These are phyloP conservation scores for Verbena officinalis DNA, from an alignment of 257 asterid species.

Conservation along the genomic window DNA sequence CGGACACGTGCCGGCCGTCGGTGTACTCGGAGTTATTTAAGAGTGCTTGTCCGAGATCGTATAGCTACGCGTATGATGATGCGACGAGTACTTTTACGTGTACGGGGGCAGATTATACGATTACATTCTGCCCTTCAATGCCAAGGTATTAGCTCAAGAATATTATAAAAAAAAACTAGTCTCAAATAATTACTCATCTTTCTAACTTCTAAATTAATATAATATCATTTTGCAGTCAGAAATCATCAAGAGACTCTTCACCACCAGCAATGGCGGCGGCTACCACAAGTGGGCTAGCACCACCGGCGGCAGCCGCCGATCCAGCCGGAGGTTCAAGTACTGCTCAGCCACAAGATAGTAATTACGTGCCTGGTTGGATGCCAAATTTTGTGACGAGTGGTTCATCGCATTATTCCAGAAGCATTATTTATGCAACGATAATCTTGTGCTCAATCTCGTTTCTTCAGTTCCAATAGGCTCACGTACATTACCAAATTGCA, in stretches of 20 bases:
- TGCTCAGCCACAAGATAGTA: constrained; percentile 31
- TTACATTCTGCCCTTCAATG: constrained; percentile 36
- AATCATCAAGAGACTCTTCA: constrained; percentile 57
- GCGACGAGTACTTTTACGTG: constrained; percentile 43
- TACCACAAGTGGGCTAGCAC: constrained; percentile 37
- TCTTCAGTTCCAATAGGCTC: constrained; percentile 32
- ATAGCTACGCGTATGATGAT: constrained; percentile 44
- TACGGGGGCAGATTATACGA: constrained; percentile 34
- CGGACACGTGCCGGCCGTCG: constrained; percentile 38
- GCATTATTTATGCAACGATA: constrained; percentile 27
- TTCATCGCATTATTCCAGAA: constrained; percentile 40
- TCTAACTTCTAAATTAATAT: too few relatives aligned
- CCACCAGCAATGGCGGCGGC: constrained; percentile 22
- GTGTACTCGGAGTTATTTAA: constrained; percentile 37
- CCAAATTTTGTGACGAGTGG: constrained; percentile 57
- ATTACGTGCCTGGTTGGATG: constrained; percentile 48
- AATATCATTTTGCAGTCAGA: constrained; percentile 55
- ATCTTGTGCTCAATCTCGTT: constrained; percentile 33
- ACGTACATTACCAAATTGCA: constrained; percentile 18
- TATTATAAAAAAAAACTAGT: too few relatives aligned
- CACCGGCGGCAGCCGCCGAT: constrained; percentile 20
- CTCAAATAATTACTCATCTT: too few relatives aligned
- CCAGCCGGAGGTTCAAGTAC: constrained; percentile 31
- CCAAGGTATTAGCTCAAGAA: constrained; percentile 9
- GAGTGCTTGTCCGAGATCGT: constrained; percentile 37